Base-by-base conservation (phyloP, 2,329 filamentous ascomycete genomes). In the Tolypocladium inflatum region DNA sequence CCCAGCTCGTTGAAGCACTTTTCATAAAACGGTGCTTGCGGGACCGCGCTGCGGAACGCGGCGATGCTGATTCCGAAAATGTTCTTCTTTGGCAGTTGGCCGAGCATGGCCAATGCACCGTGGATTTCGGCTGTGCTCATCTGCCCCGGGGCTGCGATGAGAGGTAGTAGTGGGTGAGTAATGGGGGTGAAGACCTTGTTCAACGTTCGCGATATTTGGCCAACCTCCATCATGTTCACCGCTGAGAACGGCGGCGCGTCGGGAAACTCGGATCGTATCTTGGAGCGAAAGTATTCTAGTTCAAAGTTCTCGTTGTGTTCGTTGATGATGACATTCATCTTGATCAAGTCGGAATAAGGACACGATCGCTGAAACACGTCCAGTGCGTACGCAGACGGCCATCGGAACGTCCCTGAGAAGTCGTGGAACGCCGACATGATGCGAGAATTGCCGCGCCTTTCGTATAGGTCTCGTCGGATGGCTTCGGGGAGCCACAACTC, bases 351-450 rank as follows among this genome's bases (percentile, higher is more conserved):
- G 53, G 88, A 88, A 64, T 91, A 91, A 59, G 84, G 83, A 53
- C 83, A 82, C 10, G 88, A 90, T 63, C 86, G 81, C 59, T 83
- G 77, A 64, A 92, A 95, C 4, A 93, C 80, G 13, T 81, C 76
- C 66, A 89, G 83, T 1, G 90, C 90, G 63, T 88, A 81, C 8
- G 81, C 74, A 0, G 89, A 90, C 1, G 88, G 87, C 90, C 90
- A 95, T 66, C 87, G 89, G 78, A 93, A 93, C 1, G 79, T 86
- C 2, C 90, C 89, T 0, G 89, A 91, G 67, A 93, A 93, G 74
- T 94, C 90, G 70, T 95, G 91, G 67, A 93, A 94, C 15, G 91
- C 90, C n/a, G 90, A 93, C 77, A 95, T 91, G 71, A 96, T 91
- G 63, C 87, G 88, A 66, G 88, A 93, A 72, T 85, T 89, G 2